Evolutionary conservation across 1,139 yeast genomes (phyloP).

Genomic region (Kodamaea anthophila): DNA sequence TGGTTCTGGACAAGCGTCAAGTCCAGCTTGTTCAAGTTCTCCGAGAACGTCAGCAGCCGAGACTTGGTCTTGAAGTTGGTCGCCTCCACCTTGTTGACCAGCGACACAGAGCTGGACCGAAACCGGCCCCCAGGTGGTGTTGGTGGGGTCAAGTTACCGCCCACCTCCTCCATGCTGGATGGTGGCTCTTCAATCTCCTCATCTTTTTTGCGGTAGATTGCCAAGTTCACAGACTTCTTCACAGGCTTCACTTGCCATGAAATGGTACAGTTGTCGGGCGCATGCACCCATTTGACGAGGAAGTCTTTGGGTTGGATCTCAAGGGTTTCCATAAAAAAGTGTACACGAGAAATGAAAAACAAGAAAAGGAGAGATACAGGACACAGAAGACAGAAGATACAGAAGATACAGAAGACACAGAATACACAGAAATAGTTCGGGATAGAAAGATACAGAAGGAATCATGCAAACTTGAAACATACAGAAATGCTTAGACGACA

Average conservation of each 20-base stretch:
- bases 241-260: slow-evolving; percentile 81
- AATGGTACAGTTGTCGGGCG: slow-evolving; percentile 58
- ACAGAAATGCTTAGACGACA: too few species aligned
- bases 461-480: too few species aligned
- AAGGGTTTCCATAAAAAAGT: slow-evolving; percentile 87
- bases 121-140: slow-evolving; percentile 11
- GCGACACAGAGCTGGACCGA: slow-evolving; percentile 31
- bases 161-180: slow-evolving; percentile 2
- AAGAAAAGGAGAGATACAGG: too few species aligned
- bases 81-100: slow-evolving; percentile 35
- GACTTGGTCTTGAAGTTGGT: slow-evolving; percentile 29
- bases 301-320: slow-evolving; percentile 88
- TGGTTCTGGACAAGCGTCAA: slow-evolving; percentile 36
- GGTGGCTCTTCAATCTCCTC: slow-evolving; percentile 7
- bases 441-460: too few species aligned
- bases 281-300: slow-evolving; percentile 84
- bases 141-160: slow-evolving; percentile 1
- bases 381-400: too few species aligned
- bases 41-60: slow-evolving; percentile 28
- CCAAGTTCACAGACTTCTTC: slow-evolving; percentile 72
- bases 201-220: slow-evolving; percentile 44
- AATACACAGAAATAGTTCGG: too few species aligned
- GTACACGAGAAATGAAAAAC: too few species aligned
- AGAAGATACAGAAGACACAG: too few species aligned
- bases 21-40: slow-evolving; percentile 32